Evolutionary conservation across 2,329 filamentous ascomycete species (phyloP).

Genomic region (Monilinia polystroma): DNA sequence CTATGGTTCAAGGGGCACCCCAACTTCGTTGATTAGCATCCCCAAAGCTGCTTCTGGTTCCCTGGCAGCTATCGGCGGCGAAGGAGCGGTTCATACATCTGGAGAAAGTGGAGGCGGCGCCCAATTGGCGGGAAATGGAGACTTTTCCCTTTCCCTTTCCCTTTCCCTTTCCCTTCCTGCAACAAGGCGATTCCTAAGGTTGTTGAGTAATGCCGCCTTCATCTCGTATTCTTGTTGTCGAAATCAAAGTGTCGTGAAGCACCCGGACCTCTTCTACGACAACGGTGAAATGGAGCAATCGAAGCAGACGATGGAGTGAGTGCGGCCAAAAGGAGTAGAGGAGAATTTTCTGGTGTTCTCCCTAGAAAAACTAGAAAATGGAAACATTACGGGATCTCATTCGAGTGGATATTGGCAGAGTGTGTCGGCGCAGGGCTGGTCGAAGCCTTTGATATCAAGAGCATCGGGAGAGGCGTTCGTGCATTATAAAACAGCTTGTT

Average conservation of each 20-base stretch:
- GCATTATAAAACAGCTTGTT: constrained; percentile 31
- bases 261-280: constrained; percentile 59
- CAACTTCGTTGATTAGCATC: constrained; percentile 61
- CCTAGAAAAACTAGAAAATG: constrained; percentile 66
- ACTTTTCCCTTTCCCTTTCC: constrained; percentile 59
- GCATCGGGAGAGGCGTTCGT: constrained; percentile 67
- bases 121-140: constrained; percentile 31
- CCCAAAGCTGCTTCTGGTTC: constrained; percentile 67
- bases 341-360: constrained; percentile 56
- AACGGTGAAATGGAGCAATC: constrained; percentile 71
- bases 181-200: constrained; percentile 65
- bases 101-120: constrained; percentile 51
- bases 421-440: constrained; percentile 68
- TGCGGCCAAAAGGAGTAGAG: constrained; percentile 51
- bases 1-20: constrained; percentile 46
- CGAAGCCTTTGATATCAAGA: constrained; percentile 73
- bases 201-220: constrained; percentile 61
- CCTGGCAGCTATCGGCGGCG: constrained; percentile 66
- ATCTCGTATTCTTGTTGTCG: constrained; percentile 58
- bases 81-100: constrained; percentile 61
- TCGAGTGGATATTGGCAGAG: constrained; percentile 70
- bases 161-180: constrained; percentile 64
- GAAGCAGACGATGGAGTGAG: constrained; percentile 47
- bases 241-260: constrained; percentile 62
- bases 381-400: constrained; percentile 66